These are phyloP conservation scores for Panus rudis DNA, from an alignment of 768 basidiomycete genomes.

Conservation along the genomic window DNA sequence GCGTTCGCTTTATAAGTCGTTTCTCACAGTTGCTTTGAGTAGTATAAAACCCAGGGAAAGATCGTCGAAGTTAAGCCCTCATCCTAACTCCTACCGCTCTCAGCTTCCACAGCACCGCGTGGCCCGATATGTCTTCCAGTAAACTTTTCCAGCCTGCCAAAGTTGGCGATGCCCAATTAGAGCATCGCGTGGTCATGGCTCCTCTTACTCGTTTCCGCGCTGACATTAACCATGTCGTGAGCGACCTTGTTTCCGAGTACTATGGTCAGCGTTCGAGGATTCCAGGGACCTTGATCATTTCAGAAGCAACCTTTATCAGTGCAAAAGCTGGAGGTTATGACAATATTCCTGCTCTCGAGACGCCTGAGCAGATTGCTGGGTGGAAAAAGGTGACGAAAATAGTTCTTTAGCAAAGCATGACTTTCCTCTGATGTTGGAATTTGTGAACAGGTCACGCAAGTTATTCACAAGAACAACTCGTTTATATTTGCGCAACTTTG, in stretches of 20 bases:
- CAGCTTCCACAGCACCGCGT: no score
- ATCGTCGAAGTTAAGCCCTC: no score
- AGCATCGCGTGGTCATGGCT: slow-evolving; percentile 47
- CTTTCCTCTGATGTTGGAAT: not conserved
- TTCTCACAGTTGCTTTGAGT: no score
- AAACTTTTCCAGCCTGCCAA: slow-evolving; percentile 41
- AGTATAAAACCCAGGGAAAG: no score
- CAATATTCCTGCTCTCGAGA: slow-evolving; percentile 60
- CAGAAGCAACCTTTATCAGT: slow-evolving; percentile 51
- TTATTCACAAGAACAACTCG: slow-evolving; percentile 47
- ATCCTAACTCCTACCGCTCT: no score
- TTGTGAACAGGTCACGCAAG: slow-evolving; percentile 40
- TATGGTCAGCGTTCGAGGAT: slow-evolving; percentile 40
- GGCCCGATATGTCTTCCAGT: no score
- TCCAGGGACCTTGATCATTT: slow-evolving; percentile 48
- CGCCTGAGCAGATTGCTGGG: slow-evolving; percentile 42
- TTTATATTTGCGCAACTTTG: slow-evolving; percentile 52
- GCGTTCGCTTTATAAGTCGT: no score
- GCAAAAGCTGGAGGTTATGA: slow-evolving; percentile 39
- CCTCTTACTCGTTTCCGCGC: slow-evolving; percentile 45
- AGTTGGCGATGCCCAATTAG: slow-evolving; percentile 34
- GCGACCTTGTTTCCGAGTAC: slow-evolving; percentile 33
- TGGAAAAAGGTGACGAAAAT: slow-evolving; percentile 40
- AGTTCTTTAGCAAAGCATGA: not conserved
- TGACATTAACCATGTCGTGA: slow-evolving; percentile 27